Conservation (phyloP, 345 rosid genomes). For the Bruguiera gymnorhiza region DNA sequence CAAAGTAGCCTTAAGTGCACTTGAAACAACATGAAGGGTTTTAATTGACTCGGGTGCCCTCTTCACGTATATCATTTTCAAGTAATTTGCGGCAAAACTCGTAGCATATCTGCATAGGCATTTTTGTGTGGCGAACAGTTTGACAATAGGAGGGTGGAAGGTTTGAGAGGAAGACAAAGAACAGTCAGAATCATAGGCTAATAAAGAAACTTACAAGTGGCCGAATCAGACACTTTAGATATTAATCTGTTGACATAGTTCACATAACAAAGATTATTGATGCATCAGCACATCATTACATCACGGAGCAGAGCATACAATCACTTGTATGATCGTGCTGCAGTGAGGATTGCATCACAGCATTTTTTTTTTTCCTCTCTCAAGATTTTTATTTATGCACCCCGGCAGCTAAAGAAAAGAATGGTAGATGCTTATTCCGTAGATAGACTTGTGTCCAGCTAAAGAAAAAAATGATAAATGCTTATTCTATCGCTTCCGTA, state of each 20-base stretch:
- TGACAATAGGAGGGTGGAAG: not conserved
- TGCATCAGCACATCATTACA: not conserved
- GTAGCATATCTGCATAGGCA: constrained; percentile 59
- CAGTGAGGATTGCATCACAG: too few species aligned
- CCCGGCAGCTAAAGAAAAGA: not conserved
- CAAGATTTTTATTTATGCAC: not conserved
- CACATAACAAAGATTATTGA: not conserved
- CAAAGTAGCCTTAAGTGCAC: constrained; percentile 72
- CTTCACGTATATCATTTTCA: constrained; percentile 72
- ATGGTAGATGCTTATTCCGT: too few species aligned
- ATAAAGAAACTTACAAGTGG: not conserved
- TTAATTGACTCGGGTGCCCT: constrained; percentile 79
- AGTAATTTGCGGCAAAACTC: constrained; percentile 70
- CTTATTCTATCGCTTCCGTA: too few species aligned
- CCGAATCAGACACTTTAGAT: not conserved
- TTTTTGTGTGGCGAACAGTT: not conserved
- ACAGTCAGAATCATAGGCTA: not conserved
- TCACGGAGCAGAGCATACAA: too few species aligned
- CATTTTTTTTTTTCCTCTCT: too few species aligned
- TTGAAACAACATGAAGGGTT: constrained; percentile 71
- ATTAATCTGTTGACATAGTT: not conserved
- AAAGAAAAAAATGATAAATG: too few species aligned
- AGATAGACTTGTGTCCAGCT: not conserved
- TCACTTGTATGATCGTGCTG: too few species aligned
- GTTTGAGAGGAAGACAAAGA: not conserved